Percentiles rank a stretch among this genome's conserved stretches.
These are phyloP conservation scores for Capronia coronata DNA, from an alignment of 2,329 filamentous ascomycete species.

Conservation along the genomic window DNA sequence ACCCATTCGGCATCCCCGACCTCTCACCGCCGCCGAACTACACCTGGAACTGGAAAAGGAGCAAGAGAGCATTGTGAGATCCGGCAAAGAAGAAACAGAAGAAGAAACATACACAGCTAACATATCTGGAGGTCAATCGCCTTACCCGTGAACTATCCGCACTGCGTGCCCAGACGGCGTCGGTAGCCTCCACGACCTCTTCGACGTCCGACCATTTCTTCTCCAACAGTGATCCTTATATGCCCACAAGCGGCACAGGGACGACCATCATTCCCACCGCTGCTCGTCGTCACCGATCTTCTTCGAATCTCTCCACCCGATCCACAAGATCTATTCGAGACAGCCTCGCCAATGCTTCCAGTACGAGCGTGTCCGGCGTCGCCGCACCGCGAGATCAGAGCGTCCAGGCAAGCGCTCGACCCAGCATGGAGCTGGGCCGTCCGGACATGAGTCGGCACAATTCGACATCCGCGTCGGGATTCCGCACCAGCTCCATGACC, in stretches of 20 bases:
- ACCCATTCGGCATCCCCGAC: constrained; percentile 77
- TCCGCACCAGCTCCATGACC: constrained; percentile 15
- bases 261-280: constrained; percentile 47
- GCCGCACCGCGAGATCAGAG: constrained; percentile 38
- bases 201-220: constrained; percentile 47
- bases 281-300: constrained; percentile 52
- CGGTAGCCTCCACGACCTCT: constrained; percentile 56
- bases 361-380: constrained; percentile 37
- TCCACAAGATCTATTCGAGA: constrained; percentile 32
- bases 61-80: constrained; percentile 79
- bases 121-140: constrained; percentile 66
- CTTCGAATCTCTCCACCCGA: constrained; percentile 47
- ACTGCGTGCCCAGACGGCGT: constrained; percentile 64
- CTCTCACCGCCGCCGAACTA: constrained; percentile 80
- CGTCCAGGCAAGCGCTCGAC: constrained; percentile 21
- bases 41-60: constrained; percentile 89
- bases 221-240: constrained; percentile 32
- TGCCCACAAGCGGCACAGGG: constrained; percentile 39
- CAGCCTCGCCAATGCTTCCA: constrained; percentile 22
- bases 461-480: constrained; percentile 37
- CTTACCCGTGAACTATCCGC: constrained; percentile 80
- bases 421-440: constrained; percentile 23
- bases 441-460: constrained; percentile 39
- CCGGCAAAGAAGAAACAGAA: background rate
- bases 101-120: background rate